A percentile compares a stretch with the other conserved stretches of the same genome.
These are phyloP conservation scores for Whalleya microplaca DNA, from an alignment of 2,329 filamentous ascomycete genomes.

Conservation along the genomic window DNA sequence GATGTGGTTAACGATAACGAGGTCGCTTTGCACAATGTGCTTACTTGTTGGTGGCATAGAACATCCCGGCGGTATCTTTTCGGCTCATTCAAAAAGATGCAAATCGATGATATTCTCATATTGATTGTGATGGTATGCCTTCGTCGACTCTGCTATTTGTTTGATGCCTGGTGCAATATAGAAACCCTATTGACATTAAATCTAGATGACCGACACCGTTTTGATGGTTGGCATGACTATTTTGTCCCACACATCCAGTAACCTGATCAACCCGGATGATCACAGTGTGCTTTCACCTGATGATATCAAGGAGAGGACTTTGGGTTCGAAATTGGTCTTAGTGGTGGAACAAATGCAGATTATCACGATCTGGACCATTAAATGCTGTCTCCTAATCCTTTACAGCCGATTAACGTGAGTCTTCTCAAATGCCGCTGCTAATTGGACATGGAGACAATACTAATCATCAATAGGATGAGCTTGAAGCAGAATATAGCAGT, in stretches of 20 bases:
- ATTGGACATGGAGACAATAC: not conserved
- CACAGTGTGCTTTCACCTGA: slow-evolving; percentile 48
- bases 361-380: slow-evolving; percentile 59
- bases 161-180: not conserved
- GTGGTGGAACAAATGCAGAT: slow-evolving; percentile 66
- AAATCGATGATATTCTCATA: slow-evolving; percentile 61
- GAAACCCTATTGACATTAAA: not conserved
- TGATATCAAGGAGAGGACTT: slow-evolving; percentile 45
- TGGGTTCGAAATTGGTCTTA: slow-evolving; percentile 65
- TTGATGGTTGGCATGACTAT: slow-evolving; percentile 60
- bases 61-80: slow-evolving; percentile 44
- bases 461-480: slow-evolving; percentile 41
- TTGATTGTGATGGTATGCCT: slow-evolving; percentile 51
- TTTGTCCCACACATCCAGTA: slow-evolving; percentile 58
- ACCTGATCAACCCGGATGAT: slow-evolving; percentile 58
- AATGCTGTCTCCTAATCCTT: slow-evolving; percentile 60
- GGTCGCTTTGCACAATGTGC: not conserved
- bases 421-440: not conserved
- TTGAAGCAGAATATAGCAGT: slow-evolving; percentile 52
- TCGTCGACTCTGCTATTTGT: not conserved
- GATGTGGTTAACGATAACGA: not conserved
- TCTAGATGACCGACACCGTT: slow-evolving; percentile 53
- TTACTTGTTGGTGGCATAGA: slow-evolving; percentile 27
- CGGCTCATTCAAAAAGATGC: slow-evolving; percentile 52
- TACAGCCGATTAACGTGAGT: slow-evolving; percentile 58